These are phyloP conservation scores for Malus orientalis DNA, from an alignment of 306 rosid genomes.

Conservation along the genomic window DNA sequence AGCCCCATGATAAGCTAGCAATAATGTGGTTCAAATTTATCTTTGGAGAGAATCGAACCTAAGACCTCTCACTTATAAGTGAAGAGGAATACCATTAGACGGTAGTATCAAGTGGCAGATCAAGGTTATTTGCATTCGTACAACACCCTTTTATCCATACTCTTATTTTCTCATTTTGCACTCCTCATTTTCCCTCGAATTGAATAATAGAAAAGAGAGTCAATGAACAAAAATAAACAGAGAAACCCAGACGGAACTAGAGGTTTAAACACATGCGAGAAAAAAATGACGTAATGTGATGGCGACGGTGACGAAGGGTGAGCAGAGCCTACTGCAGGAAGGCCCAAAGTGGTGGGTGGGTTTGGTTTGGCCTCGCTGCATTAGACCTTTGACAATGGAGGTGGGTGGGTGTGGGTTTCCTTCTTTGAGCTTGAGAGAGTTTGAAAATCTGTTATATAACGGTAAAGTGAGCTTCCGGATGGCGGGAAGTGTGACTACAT, in stretches of 20 bases:
- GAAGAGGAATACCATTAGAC: too few relatives aligned
- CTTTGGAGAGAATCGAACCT: too few relatives aligned
- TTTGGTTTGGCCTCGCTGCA: not conserved
- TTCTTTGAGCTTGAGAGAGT: not conserved
- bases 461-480: not conserved
- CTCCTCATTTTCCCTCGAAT: not conserved
- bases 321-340: not conserved
- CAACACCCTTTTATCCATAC: too few relatives aligned
- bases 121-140: not conserved
- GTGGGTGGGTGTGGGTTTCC: not conserved
- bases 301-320: not conserved
- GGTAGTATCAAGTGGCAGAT: too few relatives aligned
- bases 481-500: not conserved
- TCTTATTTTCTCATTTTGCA: too few relatives aligned
- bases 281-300: not conserved
- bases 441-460: not conserved
- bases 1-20: too few relatives aligned
- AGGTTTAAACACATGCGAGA: not conserved
- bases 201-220: not conserved
- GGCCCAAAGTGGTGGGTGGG: not conserved
- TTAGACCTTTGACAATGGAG: not conserved
- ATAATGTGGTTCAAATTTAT: too few relatives aligned
- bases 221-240: not conserved
- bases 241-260: not conserved
- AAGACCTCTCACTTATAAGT: too few relatives aligned